phyloP scores from a whole-genome alignment of 225 moss, liverwort and hornwort species.

The Marchantia paleacea region DNA sequence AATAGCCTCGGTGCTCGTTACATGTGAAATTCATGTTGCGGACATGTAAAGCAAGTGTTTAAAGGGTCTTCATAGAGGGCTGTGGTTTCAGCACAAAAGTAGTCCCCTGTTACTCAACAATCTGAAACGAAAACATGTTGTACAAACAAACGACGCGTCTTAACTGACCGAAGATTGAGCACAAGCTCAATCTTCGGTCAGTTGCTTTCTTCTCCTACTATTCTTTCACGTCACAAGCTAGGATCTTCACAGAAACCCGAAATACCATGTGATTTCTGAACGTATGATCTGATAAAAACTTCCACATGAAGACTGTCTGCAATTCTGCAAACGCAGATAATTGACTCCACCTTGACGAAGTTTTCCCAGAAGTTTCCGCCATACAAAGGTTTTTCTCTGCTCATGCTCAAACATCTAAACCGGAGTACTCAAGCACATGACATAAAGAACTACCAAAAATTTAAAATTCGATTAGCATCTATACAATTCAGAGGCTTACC shows the following conservation, averaged over 20 bases:
- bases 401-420: constrained; percentile 3
- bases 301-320: not conserved
- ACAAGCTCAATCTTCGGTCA: no score
- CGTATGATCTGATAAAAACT: not conserved
- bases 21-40: no score
- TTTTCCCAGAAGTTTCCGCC: not conserved
- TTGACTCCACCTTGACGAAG: not conserved
- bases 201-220: no score
- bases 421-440: not conserved
- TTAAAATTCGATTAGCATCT: not conserved
- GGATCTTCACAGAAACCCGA: not conserved
- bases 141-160: not conserved
- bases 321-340: not conserved
- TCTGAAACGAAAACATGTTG: not conserved
- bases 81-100: not conserved
- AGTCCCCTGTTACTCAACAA: not conserved
- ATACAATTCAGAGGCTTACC: not conserved
- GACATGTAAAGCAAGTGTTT: not conserved
- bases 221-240: no score
- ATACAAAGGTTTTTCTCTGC: not conserved
- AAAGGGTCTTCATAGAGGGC: not conserved
- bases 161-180: no score
- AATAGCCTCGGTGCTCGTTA: not conserved
- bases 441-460: not conserved
- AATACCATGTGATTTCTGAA: no score